A percentile compares a stretch with the other conserved stretches of the same genome.
phyloP scores from a whole-genome alignment of 139 green algal genomes.

The Chlorella sp. region DNA sequence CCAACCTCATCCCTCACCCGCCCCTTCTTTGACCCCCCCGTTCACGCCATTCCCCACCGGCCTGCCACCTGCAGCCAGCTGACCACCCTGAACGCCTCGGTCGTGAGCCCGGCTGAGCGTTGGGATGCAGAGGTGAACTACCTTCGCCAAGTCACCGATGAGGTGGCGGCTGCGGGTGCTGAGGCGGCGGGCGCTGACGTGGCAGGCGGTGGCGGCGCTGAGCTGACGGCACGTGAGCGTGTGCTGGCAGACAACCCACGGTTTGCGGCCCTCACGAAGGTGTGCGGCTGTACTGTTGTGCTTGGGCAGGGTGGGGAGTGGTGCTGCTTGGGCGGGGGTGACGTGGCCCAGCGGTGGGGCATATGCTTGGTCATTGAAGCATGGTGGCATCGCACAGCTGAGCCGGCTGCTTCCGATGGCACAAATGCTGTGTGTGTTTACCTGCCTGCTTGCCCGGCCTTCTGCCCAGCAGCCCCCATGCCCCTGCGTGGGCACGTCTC shows the following conservation, averaged over 20 bases:
- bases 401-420: neutral
- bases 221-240: neutral
- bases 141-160: conserved; percentile 52
- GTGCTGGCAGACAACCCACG: conserved; percentile 27
- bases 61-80: conserved; percentile 41
- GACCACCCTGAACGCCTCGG: conserved; percentile 76
- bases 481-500: neutral
- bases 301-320: neutral
- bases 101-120: conserved; percentile 70
- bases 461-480: neutral
- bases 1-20: neutral
- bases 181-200: neutral
- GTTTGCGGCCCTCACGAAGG: conserved; percentile 16
- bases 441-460: neutral
- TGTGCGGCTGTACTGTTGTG: neutral
- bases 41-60: too few species aligned
- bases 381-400: neutral
- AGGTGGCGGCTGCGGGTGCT: conserved; percentile 10
- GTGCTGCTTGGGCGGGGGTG: neutral
- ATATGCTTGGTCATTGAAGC: neutral
- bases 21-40: neutral
- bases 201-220: neutral
- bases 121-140: conserved; percentile 84
- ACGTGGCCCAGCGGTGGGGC: too few species aligned
- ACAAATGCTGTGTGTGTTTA: neutral